These are phyloP conservation scores for Triticum monococcum DNA, from an alignment of 176 grass and related monocot genomes.

Conservation along the genomic window DNA sequence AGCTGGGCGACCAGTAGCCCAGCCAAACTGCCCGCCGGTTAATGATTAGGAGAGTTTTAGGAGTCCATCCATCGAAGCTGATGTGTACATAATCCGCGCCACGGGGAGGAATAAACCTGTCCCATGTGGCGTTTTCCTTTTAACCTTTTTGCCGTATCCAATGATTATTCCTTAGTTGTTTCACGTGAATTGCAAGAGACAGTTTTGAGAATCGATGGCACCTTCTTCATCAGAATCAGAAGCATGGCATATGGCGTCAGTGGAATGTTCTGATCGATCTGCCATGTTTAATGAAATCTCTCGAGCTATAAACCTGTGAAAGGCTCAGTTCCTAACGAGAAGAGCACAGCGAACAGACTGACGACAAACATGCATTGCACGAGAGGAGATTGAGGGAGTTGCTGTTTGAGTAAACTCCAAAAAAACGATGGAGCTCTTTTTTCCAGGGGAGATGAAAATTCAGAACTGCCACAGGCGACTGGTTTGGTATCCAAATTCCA, in stretches of 20 bases:
- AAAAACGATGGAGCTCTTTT: no score
- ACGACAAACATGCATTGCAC: neutral
- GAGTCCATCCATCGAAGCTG: slow-evolving; percentile 18
- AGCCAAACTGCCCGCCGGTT: neutral
- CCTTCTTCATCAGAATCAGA: neutral
- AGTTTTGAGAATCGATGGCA: neutral
- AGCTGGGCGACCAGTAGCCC: slow-evolving; percentile 18
- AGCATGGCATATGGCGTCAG: neutral
- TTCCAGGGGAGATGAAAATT: no score
- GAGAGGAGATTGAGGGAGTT: no score
- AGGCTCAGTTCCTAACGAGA: neutral
- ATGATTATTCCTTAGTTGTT: slow-evolving; percentile 29
- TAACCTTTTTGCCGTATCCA: neutral
- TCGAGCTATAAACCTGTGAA: neutral
- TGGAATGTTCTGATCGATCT: neutral
- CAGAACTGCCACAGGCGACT: no score
- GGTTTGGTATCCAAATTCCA: no score
- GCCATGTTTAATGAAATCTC: neutral
- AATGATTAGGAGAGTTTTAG: slow-evolving; percentile 9
- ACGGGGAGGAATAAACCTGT: slow-evolving; percentile 28
- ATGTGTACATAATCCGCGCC: slow-evolving; percentile 46
- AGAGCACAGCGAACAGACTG: no score
- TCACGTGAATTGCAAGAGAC: neutral
- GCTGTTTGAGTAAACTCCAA: no score
- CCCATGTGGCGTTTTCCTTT: neutral